These are phyloP conservation scores for Pharnaceum exiguum DNA, from an alignment of 148 eudicot genomes.

Conservation along the genomic window DNA sequence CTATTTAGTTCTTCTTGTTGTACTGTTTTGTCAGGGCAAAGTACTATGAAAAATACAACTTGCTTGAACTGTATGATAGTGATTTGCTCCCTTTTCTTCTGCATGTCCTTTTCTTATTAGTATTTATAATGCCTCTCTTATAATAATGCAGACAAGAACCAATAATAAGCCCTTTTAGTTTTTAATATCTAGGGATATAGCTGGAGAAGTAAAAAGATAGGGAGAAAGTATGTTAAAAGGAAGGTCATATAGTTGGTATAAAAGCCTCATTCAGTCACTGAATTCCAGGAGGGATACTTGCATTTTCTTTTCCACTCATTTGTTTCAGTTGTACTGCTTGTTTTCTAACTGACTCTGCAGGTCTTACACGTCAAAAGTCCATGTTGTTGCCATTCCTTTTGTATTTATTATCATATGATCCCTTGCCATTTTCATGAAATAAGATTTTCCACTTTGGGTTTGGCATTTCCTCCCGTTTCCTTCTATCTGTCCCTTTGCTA, in stretches of 20 bases:
- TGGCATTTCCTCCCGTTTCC: background rate
- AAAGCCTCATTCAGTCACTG: constrained; percentile 38
- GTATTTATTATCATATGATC: constrained; percentile 14
- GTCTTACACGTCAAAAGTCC: constrained; percentile 31
- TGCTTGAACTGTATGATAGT: constrained; percentile 18
- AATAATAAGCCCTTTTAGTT: constrained; percentile 41
- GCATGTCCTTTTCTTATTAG: constrained; percentile 1
- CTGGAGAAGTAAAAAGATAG: constrained; percentile 22
- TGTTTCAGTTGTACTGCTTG: constrained; percentile 8
- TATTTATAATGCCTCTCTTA: background rate
- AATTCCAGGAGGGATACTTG: constrained; percentile 39
- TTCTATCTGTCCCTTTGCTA: background rate
- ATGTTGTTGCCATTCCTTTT: constrained; percentile 34
- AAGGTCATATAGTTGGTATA: constrained; percentile 18
- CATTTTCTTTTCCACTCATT: constrained; percentile 30
- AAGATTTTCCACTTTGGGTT: constrained; percentile 16
- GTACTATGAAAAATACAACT: constrained; percentile 24
- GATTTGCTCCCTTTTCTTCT: constrained; percentile 5
- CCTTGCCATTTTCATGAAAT: constrained; percentile 13
- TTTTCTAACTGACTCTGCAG: constrained; percentile 44
- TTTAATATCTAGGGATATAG: constrained; percentile 22
- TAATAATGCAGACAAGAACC: constrained; percentile 37
- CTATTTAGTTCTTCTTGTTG: too few relatives aligned
- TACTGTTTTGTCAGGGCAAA: constrained; percentile 9
- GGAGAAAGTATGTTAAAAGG: constrained; percentile 21